Base-by-base conservation (phyloP, 306 rosid species). In the Crotalaria pallida region DNA sequence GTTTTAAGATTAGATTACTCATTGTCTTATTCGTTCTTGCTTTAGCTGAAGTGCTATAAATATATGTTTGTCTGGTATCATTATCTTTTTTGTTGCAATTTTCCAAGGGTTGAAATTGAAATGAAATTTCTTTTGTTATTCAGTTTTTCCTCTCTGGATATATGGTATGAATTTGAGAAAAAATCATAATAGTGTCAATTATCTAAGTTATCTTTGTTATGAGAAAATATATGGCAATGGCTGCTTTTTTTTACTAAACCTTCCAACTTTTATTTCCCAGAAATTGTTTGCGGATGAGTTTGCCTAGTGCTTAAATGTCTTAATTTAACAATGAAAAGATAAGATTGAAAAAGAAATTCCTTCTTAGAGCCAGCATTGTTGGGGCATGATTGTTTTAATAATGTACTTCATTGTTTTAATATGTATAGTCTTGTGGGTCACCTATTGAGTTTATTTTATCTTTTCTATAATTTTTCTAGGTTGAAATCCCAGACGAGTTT, bases 401-500 rank as follows among this genome's bases (percentile, higher is more conserved):
- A n/a, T n/a, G n/a, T n/a, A n/a, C n/a, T n/a, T n/a, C n/a, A n/a
- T n/a, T n/a, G n/a, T 55, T 15, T 64, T 64, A 21, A 17, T 71
- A 48, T 55, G 41, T 10, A 17, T 5, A 0, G 18, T 34, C 22
- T 8, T 21, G 11, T 49, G 27, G 47, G 33, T 64, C 73, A 56
- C 19, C 19, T 15, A 38, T 19, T 71, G 47, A 45, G 73, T 34
- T 66, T 21, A 10, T 29, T 65, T 33, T 34, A 58, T 11, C 17
- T 51, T 17, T 56, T 50, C 29, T 34, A 27, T 56, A 29, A 50
- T 19, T 44, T n/a, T 68, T 75, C 65, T 47, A 92, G 95, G 69
- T 79, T 23, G 88, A 57, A 23, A 41, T 69, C 55, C 81, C 88
- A 0, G 53, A 44, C 7, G 84, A 36, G 47, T 91, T 94, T 72